These are phyloP conservation scores for Porcisia deanei DNA, from an alignment of 208 protist species.

Conservation along the genomic window DNA sequence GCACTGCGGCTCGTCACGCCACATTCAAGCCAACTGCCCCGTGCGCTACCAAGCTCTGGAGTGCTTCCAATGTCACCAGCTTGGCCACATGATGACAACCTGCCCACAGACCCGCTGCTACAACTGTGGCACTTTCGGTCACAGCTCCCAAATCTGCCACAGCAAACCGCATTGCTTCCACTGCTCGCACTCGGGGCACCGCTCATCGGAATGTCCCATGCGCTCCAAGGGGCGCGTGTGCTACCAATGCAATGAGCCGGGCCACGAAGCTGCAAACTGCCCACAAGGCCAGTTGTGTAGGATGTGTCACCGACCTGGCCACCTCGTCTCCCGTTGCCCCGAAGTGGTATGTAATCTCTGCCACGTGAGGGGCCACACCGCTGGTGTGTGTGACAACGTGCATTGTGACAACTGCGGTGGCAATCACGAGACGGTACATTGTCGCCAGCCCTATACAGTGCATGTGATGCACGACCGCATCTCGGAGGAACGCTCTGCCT, in stretches of 20 bases:
- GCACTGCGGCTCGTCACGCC: conserved; percentile 74
- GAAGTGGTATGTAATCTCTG: conserved; percentile 70
- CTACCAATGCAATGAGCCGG: conserved; percentile 89
- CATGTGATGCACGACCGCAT: conserved; percentile 21
- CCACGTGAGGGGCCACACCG: conserved; percentile 78
- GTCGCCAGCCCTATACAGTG: conserved; percentile 25
- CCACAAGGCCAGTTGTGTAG: conserved; percentile 73
- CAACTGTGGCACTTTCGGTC: conserved; percentile 87
- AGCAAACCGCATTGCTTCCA: conserved; percentile 89
- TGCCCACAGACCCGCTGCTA: conserved; percentile 88
- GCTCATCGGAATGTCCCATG: conserved; percentile 78
- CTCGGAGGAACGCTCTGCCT: conserved; percentile 19
- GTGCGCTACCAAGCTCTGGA: conserved; percentile 61
- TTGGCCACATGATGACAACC: conserved; percentile 77
- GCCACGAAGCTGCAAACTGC: conserved; percentile 82
- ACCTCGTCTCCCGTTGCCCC: conserved; percentile 78
- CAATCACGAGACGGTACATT: conserved; percentile 38
- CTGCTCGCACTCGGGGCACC: conserved; percentile 77
- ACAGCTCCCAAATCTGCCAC: conserved; percentile 84
- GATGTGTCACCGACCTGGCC: conserved; percentile 80
- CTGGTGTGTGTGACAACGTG: conserved; percentile 58
- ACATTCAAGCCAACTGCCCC: conserved; percentile 72
- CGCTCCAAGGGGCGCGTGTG: conserved; percentile 74
- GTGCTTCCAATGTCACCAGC: conserved; percentile 87
- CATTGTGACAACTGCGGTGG: conserved; percentile 52